Conservation (phyloP, 1,139 yeast species). For the Debaryomycetaceae sp. region DNA sequence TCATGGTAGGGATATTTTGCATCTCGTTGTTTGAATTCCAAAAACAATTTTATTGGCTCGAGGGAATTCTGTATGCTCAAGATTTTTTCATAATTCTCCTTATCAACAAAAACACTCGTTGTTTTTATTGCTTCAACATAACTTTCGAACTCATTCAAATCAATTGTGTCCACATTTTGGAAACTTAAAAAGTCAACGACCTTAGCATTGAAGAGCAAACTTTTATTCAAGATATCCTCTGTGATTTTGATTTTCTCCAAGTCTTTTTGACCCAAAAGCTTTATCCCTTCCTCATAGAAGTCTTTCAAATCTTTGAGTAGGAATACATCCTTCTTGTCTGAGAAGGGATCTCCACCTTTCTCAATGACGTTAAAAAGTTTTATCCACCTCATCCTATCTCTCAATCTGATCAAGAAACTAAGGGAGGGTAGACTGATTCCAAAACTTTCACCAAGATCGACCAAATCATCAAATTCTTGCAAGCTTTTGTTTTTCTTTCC, state of each 20-base stretch:
- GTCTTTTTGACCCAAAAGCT: constrained; percentile 29
- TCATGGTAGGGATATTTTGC: constrained; percentile 18
- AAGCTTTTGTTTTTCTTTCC: constrained; percentile 22
- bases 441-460: constrained; percentile 54
- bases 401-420: constrained; percentile 43
- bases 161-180: constrained; percentile 22
- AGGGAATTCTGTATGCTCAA: constrained; percentile 24
- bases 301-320: constrained; percentile 31
- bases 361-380: constrained; percentile 30
- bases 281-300: constrained; percentile 41
- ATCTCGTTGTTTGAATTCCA: constrained; percentile 9
- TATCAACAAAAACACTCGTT: constrained; percentile 24
- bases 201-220: constrained; percentile 26
- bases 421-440: constrained; percentile 56
- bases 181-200: constrained; percentile 24
- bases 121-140: constrained; percentile 23
- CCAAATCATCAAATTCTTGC: constrained; percentile 44
- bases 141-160: constrained; percentile 18
- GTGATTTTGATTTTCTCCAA: constrained; percentile 18
- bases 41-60: constrained; percentile 19
- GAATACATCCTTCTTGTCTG: constrained; percentile 34
- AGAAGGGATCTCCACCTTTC: constrained; percentile 41
- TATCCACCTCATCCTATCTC: constrained; percentile 51
- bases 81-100: constrained; percentile 24
- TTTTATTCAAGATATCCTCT: constrained; percentile 23